Conservation (phyloP, 805 yeast species). For the Kluyveromyces starmeri region DNA sequence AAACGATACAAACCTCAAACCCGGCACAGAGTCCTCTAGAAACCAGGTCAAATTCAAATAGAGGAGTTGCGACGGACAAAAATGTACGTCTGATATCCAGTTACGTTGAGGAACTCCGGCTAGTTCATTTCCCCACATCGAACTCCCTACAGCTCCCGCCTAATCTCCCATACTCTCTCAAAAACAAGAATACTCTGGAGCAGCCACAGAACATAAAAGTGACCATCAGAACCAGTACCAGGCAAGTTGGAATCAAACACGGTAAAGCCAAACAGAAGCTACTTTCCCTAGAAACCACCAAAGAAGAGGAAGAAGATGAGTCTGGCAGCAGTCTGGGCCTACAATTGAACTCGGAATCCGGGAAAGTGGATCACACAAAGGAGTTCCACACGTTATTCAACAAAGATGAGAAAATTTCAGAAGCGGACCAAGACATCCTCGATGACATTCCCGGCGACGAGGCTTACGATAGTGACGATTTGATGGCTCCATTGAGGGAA, state of each 20-base stretch:
- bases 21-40: background rate
- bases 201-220: constrained; percentile 28
- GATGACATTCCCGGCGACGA: constrained; percentile 31
- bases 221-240: constrained; percentile 27
- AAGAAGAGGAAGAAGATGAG: constrained; percentile 16
- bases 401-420: constrained; percentile 9
- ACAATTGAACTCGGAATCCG: constrained; percentile 5
- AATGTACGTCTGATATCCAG: constrained; percentile 25
- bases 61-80: constrained; percentile 14
- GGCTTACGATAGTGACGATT: constrained; percentile 29
- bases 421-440: constrained; percentile 19
- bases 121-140: constrained; percentile 26
- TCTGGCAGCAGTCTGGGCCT: constrained; percentile 3
- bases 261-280: constrained; percentile 30
- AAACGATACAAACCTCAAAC: background rate
- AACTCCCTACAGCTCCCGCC: constrained; percentile 31
- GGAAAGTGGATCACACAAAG: constrained; percentile 24
- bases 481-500: constrained; percentile 27
- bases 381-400: constrained; percentile 26
- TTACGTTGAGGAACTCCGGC: constrained; percentile 27
- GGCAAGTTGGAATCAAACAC: constrained; percentile 31
- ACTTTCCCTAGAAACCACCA: constrained; percentile 26
- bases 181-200: constrained; percentile 25
- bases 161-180: constrained; percentile 25
- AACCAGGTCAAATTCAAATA: background rate